Percentiles rank a stretch among this genome's conserved stretches.
phyloP scores from a whole-genome alignment of 2,329 filamentous ascomycete species.

The Fusarium xylarioides region DNA sequence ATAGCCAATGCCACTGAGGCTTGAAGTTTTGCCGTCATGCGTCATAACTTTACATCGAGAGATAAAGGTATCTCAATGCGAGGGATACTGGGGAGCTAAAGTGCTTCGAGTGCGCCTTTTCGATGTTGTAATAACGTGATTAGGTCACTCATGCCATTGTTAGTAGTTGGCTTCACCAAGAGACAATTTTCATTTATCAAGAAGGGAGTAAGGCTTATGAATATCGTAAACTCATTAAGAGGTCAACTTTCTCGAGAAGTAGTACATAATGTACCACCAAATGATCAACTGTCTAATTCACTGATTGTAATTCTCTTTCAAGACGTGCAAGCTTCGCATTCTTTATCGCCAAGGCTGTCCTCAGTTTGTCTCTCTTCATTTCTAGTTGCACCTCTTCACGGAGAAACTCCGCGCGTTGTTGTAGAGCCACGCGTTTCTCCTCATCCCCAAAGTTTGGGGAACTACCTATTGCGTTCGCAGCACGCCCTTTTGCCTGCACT shows the following conservation, averaged over 20 bases:
- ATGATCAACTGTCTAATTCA: not conserved
- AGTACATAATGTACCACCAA: not conserved
- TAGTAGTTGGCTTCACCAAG: not conserved
- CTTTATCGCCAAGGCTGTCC: no score
- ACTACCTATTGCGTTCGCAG: not conserved
- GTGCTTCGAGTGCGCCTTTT: not conserved
- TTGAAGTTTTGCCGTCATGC: not conserved
- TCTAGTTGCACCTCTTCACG: not conserved
- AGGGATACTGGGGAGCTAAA: no score
- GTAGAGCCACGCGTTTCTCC: not conserved
- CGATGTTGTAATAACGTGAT: not conserved
- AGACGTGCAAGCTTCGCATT: not conserved
- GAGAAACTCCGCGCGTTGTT: not conserved
- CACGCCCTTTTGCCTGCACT: not conserved
- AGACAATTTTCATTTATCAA: no score
- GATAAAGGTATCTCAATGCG: fast-evolving
- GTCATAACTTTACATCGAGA: fast-evolving
- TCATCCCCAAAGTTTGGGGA: not conserved
- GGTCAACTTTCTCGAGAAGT: fast-evolving
- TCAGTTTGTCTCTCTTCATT: not conserved
- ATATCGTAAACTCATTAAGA: not conserved
- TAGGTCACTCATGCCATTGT: not conserved
- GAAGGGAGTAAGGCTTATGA: fast-evolving
- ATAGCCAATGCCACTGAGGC: not conserved
- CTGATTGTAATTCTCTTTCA: not conserved